Percentiles rank a stretch among this genome's conserved stretches.
Conservation (phyloP, 306 rosid species). For the Lithocarpus polystachyus region DNA sequence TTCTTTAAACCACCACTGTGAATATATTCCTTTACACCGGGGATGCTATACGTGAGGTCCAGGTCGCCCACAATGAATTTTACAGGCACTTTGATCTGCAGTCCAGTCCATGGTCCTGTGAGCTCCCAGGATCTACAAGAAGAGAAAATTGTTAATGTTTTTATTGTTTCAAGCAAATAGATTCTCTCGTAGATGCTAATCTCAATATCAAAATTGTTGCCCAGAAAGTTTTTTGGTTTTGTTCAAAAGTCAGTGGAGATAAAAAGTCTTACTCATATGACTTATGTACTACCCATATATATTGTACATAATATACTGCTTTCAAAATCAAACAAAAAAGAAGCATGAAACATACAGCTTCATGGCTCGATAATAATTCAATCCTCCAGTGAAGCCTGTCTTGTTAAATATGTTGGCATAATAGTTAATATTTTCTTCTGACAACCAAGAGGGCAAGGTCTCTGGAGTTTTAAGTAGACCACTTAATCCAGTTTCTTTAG, state of each 20-base stretch:
- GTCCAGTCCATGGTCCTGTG: conserved; percentile 64
- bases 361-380: conserved; percentile 66
- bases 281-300: too few species aligned
- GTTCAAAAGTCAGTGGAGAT: too few species aligned
- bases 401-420: conserved; percentile 52
- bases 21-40: conserved; percentile 53
- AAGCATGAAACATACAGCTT: conserved; percentile 45
- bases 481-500: conserved; percentile 51
- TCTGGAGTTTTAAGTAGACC: conserved; percentile 23
- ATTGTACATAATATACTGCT: background rate
- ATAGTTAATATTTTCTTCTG: conserved; percentile 60
- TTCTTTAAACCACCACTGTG: conserved; percentile 53
- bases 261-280: too few species aligned
- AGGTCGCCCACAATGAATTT: conserved; percentile 65
- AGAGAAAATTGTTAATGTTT: conserved; percentile 10
- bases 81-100: conserved; percentile 58
- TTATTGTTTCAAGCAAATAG: background rate
- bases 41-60: conserved; percentile 54
- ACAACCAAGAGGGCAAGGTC: conserved; percentile 69
- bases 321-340: background rate
- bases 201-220: background rate
- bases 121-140: conserved; percentile 73
- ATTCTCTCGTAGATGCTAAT: background rate
- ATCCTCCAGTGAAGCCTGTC: conserved; percentile 75
- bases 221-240: background rate